A percentile compares a stretch with the other conserved stretches of the same genome.
Evolutionary conservation across 495 filamentous ascomycete genomes (phyloP).

Genomic region (Penicillium cosmopolitanum): DNA sequence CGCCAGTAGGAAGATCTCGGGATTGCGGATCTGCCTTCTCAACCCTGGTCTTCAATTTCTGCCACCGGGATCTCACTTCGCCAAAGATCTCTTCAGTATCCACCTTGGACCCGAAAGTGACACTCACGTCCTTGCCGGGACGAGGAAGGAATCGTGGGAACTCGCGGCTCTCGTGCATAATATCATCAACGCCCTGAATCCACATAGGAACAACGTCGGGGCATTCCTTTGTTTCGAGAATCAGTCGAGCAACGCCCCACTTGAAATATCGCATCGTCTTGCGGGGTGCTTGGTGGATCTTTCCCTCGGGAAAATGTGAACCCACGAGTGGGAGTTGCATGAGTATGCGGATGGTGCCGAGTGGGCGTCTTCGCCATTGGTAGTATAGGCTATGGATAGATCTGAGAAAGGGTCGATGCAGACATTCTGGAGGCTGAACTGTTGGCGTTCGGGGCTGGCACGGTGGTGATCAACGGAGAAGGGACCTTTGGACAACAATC

Average conservation of each 20-base stretch:
- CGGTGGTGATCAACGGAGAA: slow-evolving; percentile 46
- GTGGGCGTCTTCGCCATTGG: slow-evolving; percentile 60
- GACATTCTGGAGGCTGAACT: slow-evolving; percentile 45
- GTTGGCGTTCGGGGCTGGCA: slow-evolving; percentile 39
- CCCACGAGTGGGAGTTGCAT: slow-evolving; percentile 70
- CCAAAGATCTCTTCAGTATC: slow-evolving; percentile 56
- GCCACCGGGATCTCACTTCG: slow-evolving; percentile 72
- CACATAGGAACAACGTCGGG: slow-evolving; percentile 93
- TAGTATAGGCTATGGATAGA: slow-evolving; percentile 50
- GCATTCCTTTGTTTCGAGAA: slow-evolving; percentile 80
- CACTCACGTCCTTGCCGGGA: slow-evolving; percentile 65
- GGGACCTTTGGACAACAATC: slow-evolving; percentile 73
- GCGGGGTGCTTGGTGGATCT: slow-evolving; percentile 82
- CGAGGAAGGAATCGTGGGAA: slow-evolving; percentile 86
- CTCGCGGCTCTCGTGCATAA: slow-evolving; percentile 79
- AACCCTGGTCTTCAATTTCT: slow-evolving; percentile 56
- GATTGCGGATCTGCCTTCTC: slow-evolving; percentile 37
- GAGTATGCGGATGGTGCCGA: slow-evolving; percentile 61
- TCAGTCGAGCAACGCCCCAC: slow-evolving; percentile 89
- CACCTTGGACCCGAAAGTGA: slow-evolving; percentile 69
- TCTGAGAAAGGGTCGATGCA: slow-evolving; percentile 54
- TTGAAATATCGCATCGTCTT: slow-evolving; percentile 93
- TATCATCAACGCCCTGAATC: slow-evolving; percentile 79
- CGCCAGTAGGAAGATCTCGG: slow-evolving; percentile 53
- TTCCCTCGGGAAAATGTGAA: slow-evolving; percentile 95